Base-by-base conservation (phyloP, 768 basidiomycete species). In the Gautieria morchelliformis region DNA sequence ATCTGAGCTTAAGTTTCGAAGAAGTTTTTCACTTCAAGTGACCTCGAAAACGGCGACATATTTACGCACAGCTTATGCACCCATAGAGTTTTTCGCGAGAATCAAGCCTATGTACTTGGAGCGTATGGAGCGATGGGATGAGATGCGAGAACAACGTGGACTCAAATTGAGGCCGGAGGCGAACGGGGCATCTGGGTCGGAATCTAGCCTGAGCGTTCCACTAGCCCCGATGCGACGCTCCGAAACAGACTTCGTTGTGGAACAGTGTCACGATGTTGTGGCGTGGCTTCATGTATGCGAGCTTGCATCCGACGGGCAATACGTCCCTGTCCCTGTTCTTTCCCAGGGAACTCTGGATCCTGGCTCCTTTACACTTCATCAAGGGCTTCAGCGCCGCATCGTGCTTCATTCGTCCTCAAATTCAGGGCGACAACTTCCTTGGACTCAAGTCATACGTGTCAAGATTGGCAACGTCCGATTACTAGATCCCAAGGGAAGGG, bases 71-170 rank as follows among this genome's bases (percentile, higher is more conserved):
- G 84, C 85, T 20, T 91, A 92, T 67, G 89, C 87, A 2, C 85
- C 86, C 1, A 79, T 99, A 64, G 91, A 96, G 64, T 88, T 98
- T 69, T 97, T 94, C 63, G 95, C 89, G 14, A 77, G 84, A 7
- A 75, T 87, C 59, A 83, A 81, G 51, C 80, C 90, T 14, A 86
- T 84, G 15, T 98, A 95, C 69, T 69, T 98, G 63, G 87, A 91
- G 60, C 82, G 92, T 6, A 73, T 97, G 70, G 92, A 93, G 65
- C 80, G 88, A 56, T 96, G 93, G 93, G 95, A 97, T 66, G 89
- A 93, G 66, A 78, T 89, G 75, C 82, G 93, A 35, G 93, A 97
- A 61, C 81, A 87, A 49, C 80, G 81, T 61, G 71, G 74, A 59
- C 35, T 37, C 20, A 30, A 27, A n/a, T 57, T 58, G 19, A 46